Evolutionary conservation across 306 rosid species (phyloP), one percentile per base, ranked within the genome.

Genomic region (Cucurbita ficifolia): DNA sequence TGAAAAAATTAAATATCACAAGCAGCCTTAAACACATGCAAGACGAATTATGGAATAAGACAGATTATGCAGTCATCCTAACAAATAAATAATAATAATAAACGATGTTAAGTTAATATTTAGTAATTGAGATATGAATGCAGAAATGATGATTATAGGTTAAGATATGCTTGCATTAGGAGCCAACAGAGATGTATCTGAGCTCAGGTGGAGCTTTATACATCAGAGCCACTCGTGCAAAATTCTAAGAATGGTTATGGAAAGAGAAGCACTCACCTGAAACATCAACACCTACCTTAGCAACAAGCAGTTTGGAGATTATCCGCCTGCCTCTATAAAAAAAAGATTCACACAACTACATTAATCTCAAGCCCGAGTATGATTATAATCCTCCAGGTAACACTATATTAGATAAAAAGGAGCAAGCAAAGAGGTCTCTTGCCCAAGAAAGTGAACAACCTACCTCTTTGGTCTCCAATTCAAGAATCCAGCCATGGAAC

Each of bases 231-330:
- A 45, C 9, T 5, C 11, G 53, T 49, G 53, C 24, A 50, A 49
- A 74, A 81, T 82, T 82, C 85, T 83, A 83, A 84, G 75, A 79
- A 76, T 56, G 74, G 60, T 89, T 78, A 77, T 68, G 82, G 69
- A 83, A 83, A 86, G 83, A 73, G 72, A 43, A 65, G 84, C 91
- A 88, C 97, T 95, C 99, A 95, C 99, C 99, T 95, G 97, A 85
- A 86, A 73, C 84, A 85, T 88, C 91, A 89, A 94, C 69, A 61
- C 89, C 96, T 94, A 89, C 87, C 90, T 85, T 94, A 94, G 95
- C 99, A 86, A 94, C 96, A 89, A 89, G 96, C 87, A 86, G 81
- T 89, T 91, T 80, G 97, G 90, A 88, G 97, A 88, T 79, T 88
- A 91, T 87, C 99, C 92, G 87, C 75, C 87, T 86, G 92, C 89